These are phyloP conservation scores for Alternaria sp. DNA, from an alignment of 2,329 filamentous ascomycete species.

Conservation along the genomic window DNA sequence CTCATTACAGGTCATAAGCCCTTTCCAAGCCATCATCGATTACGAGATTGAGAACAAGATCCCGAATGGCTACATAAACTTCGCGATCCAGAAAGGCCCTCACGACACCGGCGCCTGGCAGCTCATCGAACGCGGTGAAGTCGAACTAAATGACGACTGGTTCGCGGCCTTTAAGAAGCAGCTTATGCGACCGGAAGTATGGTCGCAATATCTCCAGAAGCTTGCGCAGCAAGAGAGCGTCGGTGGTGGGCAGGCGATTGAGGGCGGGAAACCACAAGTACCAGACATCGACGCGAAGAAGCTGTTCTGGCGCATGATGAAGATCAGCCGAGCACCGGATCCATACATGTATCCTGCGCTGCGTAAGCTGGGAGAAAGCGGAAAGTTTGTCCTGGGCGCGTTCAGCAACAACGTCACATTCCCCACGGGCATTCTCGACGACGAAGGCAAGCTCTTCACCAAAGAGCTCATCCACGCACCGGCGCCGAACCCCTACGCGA, in stretches of 20 bases:
- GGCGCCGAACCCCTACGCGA: constrained; percentile 27
- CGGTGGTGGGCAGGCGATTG: constrained; percentile 39
- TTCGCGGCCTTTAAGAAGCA: constrained; percentile 79
- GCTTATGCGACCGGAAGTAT: constrained; percentile 69
- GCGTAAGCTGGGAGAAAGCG: constrained; percentile 63
- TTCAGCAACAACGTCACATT: constrained; percentile 91
- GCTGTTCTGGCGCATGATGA: constrained; percentile 96
- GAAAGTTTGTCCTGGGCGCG: constrained; percentile 66
- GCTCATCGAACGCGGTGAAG: constrained; percentile 81
- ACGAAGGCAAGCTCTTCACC: constrained; percentile 54
- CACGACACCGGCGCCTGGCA: constrained; percentile 84
- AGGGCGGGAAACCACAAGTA: constrained; percentile 59
- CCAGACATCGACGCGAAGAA: constrained; percentile 77
- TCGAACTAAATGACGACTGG: constrained; percentile 75
- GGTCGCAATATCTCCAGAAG: constrained; percentile 65
- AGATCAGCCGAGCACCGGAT: constrained; percentile 69
- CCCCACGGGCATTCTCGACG: constrained; percentile 73
- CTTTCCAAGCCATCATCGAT: constrained; percentile 90
- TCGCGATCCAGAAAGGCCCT: constrained; percentile 78
- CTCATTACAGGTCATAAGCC: constrained; percentile 74
- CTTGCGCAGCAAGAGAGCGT: constrained; percentile 23
- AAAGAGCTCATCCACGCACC: constrained; percentile 40
- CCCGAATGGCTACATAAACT: constrained; percentile 89
- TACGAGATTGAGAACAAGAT: constrained; percentile 81
- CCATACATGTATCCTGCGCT: constrained; percentile 89